Conservation (phyloP, 106 monocot species). For the Dioscorea alata region DNA sequence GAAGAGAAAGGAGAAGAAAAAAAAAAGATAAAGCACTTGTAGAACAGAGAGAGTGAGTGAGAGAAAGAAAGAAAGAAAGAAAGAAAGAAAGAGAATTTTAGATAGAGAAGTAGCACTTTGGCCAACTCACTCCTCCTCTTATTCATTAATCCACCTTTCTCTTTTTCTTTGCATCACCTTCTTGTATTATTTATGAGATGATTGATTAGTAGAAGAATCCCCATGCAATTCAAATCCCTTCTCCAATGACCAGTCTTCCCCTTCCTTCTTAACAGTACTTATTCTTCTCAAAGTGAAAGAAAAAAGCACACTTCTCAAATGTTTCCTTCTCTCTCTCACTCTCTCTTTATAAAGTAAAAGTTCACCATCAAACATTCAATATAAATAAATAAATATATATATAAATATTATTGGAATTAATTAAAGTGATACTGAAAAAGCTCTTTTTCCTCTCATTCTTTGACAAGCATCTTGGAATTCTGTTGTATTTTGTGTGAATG, state of each 20-base stretch:
- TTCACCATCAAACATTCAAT: no score
- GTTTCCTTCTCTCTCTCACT: not conserved
- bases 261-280: no score
- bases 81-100: no score
- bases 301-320: not conserved
- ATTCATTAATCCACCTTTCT: no score
- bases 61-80: no score
- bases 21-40: conserved; percentile 1
- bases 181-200: not conserved
- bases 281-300: no score
- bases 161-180: not conserved
- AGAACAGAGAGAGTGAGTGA: not conserved
- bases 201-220: not conserved
- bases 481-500: conserved; percentile 2
- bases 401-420: not conserved
- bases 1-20: not conserved
- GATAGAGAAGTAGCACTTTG: not conserved
- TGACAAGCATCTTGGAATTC: not conserved
- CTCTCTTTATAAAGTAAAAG: not conserved
- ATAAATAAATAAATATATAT: no score
- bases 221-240: not conserved
- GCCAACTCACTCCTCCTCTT: no score
- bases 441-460: not conserved
- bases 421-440: conserved; percentile 5
- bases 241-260: no score